Base-by-base conservation (phyloP, 2,329 filamentous ascomycete species). In the Pyrenochaeta sp. region DNA sequence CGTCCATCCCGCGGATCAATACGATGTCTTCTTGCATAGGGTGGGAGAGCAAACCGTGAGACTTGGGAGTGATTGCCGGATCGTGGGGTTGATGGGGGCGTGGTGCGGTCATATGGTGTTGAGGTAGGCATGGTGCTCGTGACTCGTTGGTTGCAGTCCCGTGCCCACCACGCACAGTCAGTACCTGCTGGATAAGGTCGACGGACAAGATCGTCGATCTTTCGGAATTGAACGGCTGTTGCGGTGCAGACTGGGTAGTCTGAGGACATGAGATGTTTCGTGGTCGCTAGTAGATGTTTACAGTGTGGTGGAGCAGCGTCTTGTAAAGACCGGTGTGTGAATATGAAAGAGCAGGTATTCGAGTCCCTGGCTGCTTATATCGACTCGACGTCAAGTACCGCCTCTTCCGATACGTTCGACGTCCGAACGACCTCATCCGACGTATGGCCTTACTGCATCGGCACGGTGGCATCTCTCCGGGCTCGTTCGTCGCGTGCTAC, bases 81-180 rank as follows among this genome's bases (percentile, higher is more conserved):
- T 42, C 25, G 48, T 36, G 47, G 52, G 52, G 40, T 28, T 37
- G 51, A 34, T 52, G 58, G 46, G 50, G 49, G 55, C 56, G 55
- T 61, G 61, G 47, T 59, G 37, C 48, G 50, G 58, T 64, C 58
- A 64, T 56, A 55, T 57, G 61, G 43, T 45, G 39, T 45, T 48
- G 52, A 46, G 37, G 49, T 42, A 37, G 50, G 22, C 53, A 57
- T 57, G 39, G 49, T 51, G 50, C 58, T 61, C 58, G 61, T 64
- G 61, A 61, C 58, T 44, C 28, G 53, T 32, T 49, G 30, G 36
- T 30, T 36, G 10, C 25, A 47, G 48, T 57, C 59, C 42, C 49
- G 56, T 59, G 59, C 37, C 50, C 59, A 53, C 34, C 27, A 39
- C 25, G 24, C 39, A 25, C 34, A 42, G 22, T 46, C 50, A 46